Percentiles rank a stretch among this genome's conserved stretches.
Conservation (phyloP, 306 rosid species). For the Casuarina cunninghamiana region DNA sequence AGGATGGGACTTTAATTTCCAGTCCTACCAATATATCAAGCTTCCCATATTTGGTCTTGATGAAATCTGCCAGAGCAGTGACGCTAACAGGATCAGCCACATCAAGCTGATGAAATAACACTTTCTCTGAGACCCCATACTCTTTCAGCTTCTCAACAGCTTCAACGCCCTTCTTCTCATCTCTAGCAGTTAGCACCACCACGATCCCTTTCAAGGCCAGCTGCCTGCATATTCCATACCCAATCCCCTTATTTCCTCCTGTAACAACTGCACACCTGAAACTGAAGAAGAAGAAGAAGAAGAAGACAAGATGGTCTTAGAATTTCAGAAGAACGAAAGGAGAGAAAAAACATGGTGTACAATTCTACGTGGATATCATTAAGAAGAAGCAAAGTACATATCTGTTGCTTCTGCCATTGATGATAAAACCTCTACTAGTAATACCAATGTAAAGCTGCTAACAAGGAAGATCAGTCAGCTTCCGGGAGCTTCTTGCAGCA, state of each 20-base stretch:
- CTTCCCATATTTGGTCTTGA: background rate
- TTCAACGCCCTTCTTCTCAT: background rate
- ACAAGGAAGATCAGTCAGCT: too few species aligned
- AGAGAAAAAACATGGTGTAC: too few species aligned
- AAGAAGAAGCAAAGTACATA: background rate
- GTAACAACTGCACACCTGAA: background rate
- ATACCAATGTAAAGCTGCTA: too few species aligned
- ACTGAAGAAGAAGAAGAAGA: too few species aligned
- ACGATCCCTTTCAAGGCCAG: background rate
- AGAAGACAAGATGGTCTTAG: too few species aligned
- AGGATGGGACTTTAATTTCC: background rate
- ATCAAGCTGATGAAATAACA: slow-evolving; percentile 9
- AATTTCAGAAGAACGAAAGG: too few species aligned
- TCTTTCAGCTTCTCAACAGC: background rate
- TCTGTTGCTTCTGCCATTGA: background rate
- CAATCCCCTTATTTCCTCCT: background rate
- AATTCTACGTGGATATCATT: background rate
- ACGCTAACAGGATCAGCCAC: background rate
- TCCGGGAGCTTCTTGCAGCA: too few species aligned
- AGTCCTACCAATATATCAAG: background rate
- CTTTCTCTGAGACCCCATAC: background rate
- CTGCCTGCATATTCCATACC: background rate
- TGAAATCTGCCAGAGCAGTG: background rate
- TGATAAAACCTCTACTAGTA: too few species aligned
- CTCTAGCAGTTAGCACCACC: slow-evolving; percentile 1